Base-by-base conservation (phyloP, 1,284 basidiomycete species). In the Microbotryum violaceum region DNA sequence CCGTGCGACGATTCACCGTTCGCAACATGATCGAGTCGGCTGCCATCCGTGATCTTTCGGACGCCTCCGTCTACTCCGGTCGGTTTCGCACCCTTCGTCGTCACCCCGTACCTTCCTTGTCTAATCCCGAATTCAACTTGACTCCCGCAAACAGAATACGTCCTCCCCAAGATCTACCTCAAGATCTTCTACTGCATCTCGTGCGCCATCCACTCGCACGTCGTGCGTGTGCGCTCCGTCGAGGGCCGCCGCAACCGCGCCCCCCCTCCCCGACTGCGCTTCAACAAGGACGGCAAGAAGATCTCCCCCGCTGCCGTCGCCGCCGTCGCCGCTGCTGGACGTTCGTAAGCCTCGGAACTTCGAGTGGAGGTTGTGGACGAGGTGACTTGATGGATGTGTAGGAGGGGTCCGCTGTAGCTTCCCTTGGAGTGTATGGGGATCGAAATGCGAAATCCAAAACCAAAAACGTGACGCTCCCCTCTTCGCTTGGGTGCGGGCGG, bases 171-270 rank as follows among this genome's bases (percentile, higher is more conserved):
- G 80, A 81, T 98, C 70, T 98, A 99, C 85, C 89, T 97, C 83
- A 97, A 97, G 86, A 89, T 98, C 72, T 87, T 85, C 59, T 98
- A 99, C 84, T 99, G 94, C 78, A 88, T 99, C 67, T 97, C 93
- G 63, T 99, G 96, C 78, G 94, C 94, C 52, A 97, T 99, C 78
- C 94, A 99, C 83, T 93, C 93, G 73, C 94, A 98, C 80, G 90
- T 97, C 70, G 92, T 97, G 70, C 91, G 92, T 78, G 92, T 96
- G 53, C 90, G 92, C 69, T 94, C 92, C 67, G 86, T 86, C 70
- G 89, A 89, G 79, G 77, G 77, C 58, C 87, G 92, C 72, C 87
- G 91, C 78, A 96, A 94, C 85, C 90, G 92, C 78, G 86, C 88
- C 3, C 96, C 94, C 69, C 94, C 94, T 71, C 90, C 91, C 55